phyloP scores from a whole-genome alignment of 495 filamentous ascomycete species.

The Penicillium paradoxum region DNA sequence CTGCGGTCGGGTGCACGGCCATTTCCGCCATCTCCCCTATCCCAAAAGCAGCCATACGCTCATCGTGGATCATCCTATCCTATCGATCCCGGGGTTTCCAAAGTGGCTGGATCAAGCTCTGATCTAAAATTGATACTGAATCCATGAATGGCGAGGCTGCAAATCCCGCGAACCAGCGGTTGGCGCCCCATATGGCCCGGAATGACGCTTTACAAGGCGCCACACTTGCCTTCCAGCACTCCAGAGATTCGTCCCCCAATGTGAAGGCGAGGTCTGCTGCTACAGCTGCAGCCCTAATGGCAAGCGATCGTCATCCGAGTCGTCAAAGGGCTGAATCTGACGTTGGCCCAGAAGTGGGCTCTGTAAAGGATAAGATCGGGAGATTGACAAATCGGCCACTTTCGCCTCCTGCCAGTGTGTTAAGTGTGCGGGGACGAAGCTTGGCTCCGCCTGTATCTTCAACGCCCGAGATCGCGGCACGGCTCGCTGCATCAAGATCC shows the following conservation, averaged over 20 bases:
- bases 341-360: slow-evolving; percentile 34
- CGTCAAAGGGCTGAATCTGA: slow-evolving; percentile 18
- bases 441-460: slow-evolving; percentile 15
- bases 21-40: not conserved
- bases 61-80: not conserved
- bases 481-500: slow-evolving; percentile 31
- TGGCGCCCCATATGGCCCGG: slow-evolving; percentile 17
- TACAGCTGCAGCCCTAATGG: slow-evolving; percentile 14
- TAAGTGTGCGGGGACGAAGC: slow-evolving; percentile 9
- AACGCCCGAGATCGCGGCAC: slow-evolving; percentile 34
- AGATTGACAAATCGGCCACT: slow-evolving; percentile 27
- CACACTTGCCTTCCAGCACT: slow-evolving; percentile 31
- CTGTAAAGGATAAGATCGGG: slow-evolving; percentile 42
- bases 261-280: slow-evolving; percentile 13
- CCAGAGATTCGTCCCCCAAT: slow-evolving; percentile 15
- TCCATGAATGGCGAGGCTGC: slow-evolving; percentile 34
- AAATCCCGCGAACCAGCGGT: slow-evolving; percentile 28
- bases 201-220: slow-evolving; percentile 36
- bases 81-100: not conserved
- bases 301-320: slow-evolving; percentile 15
- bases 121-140: slow-evolving; percentile 3
- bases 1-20: not conserved
- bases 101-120: not conserved
- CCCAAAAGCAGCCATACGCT: not conserved
- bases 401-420: not conserved